phyloP scores from a whole-genome alignment of 805 yeast genomes.

The Kazachstania taianensis region DNA sequence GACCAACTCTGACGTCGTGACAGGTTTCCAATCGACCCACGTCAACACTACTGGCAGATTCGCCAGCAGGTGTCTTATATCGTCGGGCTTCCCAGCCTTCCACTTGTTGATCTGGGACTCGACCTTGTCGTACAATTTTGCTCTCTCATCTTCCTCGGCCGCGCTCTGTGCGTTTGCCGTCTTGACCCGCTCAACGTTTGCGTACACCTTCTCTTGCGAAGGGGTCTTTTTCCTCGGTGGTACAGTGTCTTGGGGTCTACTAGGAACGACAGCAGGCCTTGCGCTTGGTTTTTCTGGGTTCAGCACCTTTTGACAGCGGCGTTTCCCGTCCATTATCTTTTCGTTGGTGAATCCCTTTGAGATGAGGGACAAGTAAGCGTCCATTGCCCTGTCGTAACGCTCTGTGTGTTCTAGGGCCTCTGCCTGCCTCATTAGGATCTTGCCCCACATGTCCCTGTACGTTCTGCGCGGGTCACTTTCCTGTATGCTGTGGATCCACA shows the following conservation, averaged over 20 bases:
- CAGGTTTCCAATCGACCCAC: constrained; percentile 61
- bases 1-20: constrained; percentile 65
- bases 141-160: constrained; percentile 46
- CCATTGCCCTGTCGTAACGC: constrained; percentile 52
- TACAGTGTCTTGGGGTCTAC: constrained; percentile 5
- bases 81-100: constrained; percentile 69
- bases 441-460: constrained; percentile 58
- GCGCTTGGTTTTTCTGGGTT: constrained; percentile 34
- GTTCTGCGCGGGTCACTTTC: constrained; percentile 17
- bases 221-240: constrained; percentile 5
- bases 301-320: constrained; percentile 61
- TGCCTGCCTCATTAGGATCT: constrained; percentile 60
- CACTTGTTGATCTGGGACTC: constrained; percentile 46
- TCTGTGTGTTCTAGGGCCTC: constrained; percentile 81
- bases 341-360: constrained; percentile 58
- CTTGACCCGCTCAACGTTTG: constrained; percentile 44
- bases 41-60: constrained; percentile 59
- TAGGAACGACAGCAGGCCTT: constrained; percentile 29
- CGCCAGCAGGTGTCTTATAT: constrained; percentile 66
- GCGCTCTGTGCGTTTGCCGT: constrained; percentile 34
- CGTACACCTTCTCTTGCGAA: constrained; percentile 6
- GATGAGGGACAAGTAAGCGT: constrained; percentile 50
- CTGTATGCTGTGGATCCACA: constrained; percentile 39
- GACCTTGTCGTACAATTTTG: constrained; percentile 53
- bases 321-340: constrained; percentile 64